Base-by-base conservation (phyloP, 768 basidiomycete genomes). In the Rubroboletus pulcherrimus region DNA sequence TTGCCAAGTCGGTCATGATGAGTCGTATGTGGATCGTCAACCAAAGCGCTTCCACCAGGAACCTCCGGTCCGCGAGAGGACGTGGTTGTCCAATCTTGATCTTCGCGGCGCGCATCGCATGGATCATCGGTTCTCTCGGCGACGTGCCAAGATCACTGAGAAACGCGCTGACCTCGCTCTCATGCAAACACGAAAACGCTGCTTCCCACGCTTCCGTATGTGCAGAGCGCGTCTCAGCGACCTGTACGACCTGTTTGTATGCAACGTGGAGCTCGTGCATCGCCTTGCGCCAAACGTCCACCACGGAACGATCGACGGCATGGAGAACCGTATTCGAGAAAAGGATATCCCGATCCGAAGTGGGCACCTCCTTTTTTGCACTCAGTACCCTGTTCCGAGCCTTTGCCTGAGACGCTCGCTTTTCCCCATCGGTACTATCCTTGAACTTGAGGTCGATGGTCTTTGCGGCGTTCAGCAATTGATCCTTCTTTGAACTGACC, bases 161-260 rank as follows among this genome's bases (percentile, higher is more conserved):
- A 11, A 67, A 64, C 4, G 55, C 50, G 0, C 73, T 64, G 64
- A 83, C 63, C 65, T 86, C 83, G 47, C 72, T 67, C 39, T 77
- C 71, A 52, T 79, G 79, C 5, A 86, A 69, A 54, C 68, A 78
- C 0, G 83, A 75, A 57, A 82, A 75, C 0, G 85, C 80, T 0
- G 82, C 78, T 51, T 88, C 80, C 78, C 82, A 87, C 1, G 86
- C 85, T 31, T 77, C 68, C 7, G 70, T 70, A 58, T 88, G 85
- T 0, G 85, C 77, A 11, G 80, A 79, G 6, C 82, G 81, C 33
- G 72, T 81, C 14, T 63, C 59, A 0, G 82, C 73, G 9, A 85
- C 66, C 30, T 67, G 67, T 10, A 70, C 60, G 11, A 75, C 75
- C 17, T 73, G 62, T 10, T 53, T 64, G 59, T 87, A 85, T 0